A percentile compares a stretch with the other conserved stretches of the same genome.
Evolutionary conservation across 2,329 filamentous ascomycete genomes (phyloP).

Genomic region (Neopestalotiopsis sp.): DNA sequence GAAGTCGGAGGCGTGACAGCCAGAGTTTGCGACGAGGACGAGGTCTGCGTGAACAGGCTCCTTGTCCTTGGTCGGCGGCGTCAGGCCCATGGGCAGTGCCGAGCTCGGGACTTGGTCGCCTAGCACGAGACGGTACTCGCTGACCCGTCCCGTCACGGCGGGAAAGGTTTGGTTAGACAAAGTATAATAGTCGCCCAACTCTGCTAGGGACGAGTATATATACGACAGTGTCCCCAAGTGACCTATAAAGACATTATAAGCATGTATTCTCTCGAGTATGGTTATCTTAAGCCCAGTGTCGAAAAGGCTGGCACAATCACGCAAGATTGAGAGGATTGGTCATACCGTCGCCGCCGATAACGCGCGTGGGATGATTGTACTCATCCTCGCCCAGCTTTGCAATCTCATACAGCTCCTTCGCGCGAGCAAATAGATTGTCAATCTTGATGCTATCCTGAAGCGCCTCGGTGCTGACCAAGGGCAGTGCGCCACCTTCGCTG

Average conservation of each 20-base stretch:
- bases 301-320: neutral
- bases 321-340: neutral
- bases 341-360: constrained; percentile 70
- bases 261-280: neutral
- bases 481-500: constrained; percentile 29
- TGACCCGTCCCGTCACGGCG: constrained; percentile 65
- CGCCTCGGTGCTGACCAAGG: constrained; percentile 57
- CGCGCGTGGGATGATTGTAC: constrained; percentile 72
- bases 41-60: constrained; percentile 65
- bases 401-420: constrained; percentile 66
- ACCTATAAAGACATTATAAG: constrained; percentile 45
- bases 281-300: neutral
- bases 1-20: constrained; percentile 70
- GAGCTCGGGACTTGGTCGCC: constrained; percentile 56
- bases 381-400: constrained; percentile 64
- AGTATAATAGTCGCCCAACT: constrained; percentile 65
- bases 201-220: constrained; percentile 59
- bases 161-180: constrained; percentile 69
- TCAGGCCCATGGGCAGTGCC: constrained; percentile 66
- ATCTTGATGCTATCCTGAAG: constrained; percentile 63
- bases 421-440: constrained; percentile 62
- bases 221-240: constrained; percentile 70
- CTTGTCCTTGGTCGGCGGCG: constrained; percentile 66
- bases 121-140: constrained; percentile 62
- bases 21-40: constrained; percentile 65